Evolutionary conservation across 2,329 filamentous ascomycete species (phyloP).

Genomic region (Colletotrichum eremochloae): DNA sequence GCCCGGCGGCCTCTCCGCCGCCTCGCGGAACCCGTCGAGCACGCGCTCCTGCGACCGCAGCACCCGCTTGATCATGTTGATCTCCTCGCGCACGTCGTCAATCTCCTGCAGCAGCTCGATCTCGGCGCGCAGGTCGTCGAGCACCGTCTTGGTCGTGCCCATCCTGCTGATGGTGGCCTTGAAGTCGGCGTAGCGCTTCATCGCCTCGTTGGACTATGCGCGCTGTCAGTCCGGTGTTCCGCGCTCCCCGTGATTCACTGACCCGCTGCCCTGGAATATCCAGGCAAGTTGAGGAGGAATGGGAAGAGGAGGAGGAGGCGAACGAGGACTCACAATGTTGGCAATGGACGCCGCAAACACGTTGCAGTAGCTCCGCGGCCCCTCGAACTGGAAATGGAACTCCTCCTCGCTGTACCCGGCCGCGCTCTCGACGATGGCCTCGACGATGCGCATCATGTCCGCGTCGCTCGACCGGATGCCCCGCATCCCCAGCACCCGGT

Average conservation of each 20-base stretch:
- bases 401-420: conserved; percentile 41
- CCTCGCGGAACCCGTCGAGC: conserved; percentile 36
- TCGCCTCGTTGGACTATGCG: conserved; percentile 38
- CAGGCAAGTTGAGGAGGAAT: background rate
- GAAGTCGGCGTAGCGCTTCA: conserved; percentile 43
- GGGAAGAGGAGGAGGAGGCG: background rate
- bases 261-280: too few species aligned
- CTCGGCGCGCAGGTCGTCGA: conserved; percentile 44
- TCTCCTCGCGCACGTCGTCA: conserved; percentile 41
- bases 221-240: background rate
- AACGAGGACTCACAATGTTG: conserved; percentile 21
- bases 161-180: conserved; percentile 41
- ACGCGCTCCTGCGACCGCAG: conserved; percentile 42
- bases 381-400: conserved; percentile 43
- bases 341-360: conserved; percentile 41
- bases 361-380: conserved; percentile 40
- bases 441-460: conserved; percentile 40
- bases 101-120: conserved; percentile 44
- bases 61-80: conserved; percentile 43
- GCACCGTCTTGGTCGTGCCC: conserved; percentile 41
- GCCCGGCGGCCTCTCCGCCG: conserved; percentile 14
- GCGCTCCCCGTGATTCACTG: too few species aligned
- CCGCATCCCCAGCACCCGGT: conserved; percentile 35
- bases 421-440: conserved; percentile 34
- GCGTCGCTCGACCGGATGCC: conserved; percentile 28